Conservation (phyloP, 2,329 filamentous ascomycete species). For the Cladorrhinum sp. region DNA sequence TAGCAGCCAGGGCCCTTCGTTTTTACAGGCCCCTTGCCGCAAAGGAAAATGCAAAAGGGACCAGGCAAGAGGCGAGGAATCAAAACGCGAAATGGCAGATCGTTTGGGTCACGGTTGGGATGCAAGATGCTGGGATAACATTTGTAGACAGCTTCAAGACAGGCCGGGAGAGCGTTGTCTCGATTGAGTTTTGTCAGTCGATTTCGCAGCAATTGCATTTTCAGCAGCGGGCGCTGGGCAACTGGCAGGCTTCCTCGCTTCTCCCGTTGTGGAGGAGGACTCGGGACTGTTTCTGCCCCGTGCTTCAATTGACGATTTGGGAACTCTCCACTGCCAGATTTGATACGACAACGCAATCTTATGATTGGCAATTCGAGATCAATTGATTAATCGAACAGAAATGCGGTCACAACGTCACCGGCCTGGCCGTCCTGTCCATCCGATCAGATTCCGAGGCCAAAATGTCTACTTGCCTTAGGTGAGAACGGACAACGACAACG, state of each 20-base stretch:
- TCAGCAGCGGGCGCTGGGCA: neutral
- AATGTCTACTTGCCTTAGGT: neutral
- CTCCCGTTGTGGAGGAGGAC: neutral
- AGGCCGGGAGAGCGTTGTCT: neutral
- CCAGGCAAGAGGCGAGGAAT: neutral
- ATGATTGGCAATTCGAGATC: constrained; percentile 11
- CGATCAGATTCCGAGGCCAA: neutral
- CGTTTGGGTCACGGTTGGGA: too few relatives aligned
- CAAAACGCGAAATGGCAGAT: neutral
- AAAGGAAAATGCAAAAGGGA: neutral
- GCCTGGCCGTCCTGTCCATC: neutral
- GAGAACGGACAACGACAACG: neutral
- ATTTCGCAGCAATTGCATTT: constrained; percentile 1
- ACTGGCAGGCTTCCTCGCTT: neutral
- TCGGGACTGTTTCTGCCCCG: neutral
- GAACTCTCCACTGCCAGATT: neutral
- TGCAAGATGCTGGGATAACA: too few relatives aligned
- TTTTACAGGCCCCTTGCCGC: constrained; percentile 6
- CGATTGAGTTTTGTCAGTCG: constrained; percentile 7
- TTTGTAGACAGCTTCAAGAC: neutral
- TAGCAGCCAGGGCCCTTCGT: neutral
- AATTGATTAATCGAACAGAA: neutral
- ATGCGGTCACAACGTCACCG: neutral
- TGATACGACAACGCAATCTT: constrained; percentile 21
- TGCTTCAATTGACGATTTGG: constrained; percentile 7